Base-by-base conservation (phyloP, 2,329 filamentous ascomycete species). In the Biscogniauxia marginata region DNA sequence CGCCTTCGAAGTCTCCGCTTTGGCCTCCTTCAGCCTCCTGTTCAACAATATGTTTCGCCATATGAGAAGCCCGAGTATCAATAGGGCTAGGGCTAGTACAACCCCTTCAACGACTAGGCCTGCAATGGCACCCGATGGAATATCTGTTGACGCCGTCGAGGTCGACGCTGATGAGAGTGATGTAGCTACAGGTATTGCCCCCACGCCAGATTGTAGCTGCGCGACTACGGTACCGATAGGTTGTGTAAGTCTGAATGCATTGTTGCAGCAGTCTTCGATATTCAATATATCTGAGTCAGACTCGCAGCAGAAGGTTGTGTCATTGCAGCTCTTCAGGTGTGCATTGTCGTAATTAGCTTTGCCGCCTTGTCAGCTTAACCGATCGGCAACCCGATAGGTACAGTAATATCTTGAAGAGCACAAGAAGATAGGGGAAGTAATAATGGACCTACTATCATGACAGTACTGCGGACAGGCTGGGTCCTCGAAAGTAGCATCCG, bases 401-500 rank as follows among this genome's bases (percentile, higher is more conserved):
- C 9, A 25, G 30, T 4, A 25, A 4, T 19, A 25, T 19, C 9
- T 13, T 43, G 7, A 7, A 25, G 18, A 49, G 24, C 9, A 34
- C 6, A 11, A 13, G 5, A 34, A 7, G 4, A 8, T 11, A 34
- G 30, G 4, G 16, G 11, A 34, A 13, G 30, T 13, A 34, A 13
- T 13, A 13, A 25, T 6, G 44, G n/a, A 63, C 60, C 57, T 5
- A 63, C 60, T 39, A 25, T 55, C 54, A 23, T 47, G 57, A 23
- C 65, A 67, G 18, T 61, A 62, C 22, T 62, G 57, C 9, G 63
- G 61, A 51, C 65, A 67, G 45, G 53, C 57, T n/a, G 58, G 52
- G 21, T 65, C 58, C 34, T 60, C 39, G 25, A 66, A 57, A 1
- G 61, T 65, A 19, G 52, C 21, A 54, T 67, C 63, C 20, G 60